Evolutionary conservation across 2,329 filamentous ascomycete genomes (phyloP), one percentile per base, ranked within the genome.

Genomic region (Fusarium gaditjirri): DNA sequence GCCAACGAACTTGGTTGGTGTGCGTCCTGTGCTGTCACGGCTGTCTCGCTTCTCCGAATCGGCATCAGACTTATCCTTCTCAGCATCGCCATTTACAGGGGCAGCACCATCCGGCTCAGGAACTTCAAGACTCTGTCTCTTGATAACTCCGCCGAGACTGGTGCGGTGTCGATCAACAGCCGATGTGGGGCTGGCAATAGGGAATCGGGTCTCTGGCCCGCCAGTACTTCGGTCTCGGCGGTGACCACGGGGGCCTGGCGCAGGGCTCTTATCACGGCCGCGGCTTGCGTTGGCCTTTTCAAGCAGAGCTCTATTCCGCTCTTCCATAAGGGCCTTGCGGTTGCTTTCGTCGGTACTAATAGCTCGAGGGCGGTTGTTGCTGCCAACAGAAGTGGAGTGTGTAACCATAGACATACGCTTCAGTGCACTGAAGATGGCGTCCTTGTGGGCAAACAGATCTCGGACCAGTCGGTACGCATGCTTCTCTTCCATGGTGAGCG

Each of bases 271-370:
- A 35, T 91, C 93, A 54, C 94, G 90, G 78, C 90, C 92, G 57
- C 94, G 90, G 74, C 90, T 83, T 23, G 87, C 86, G 38, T 87
- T 89, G 62, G 85, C 86, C 79, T 91, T 90, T 73, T 90, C 89
- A 50, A 96, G 90, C 69, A 95, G 88, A 55, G 94, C 94, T 69
- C 94, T 91, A 80, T 94, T 93, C 57, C 96, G 91, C 80, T 97
- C 96, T 82, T 98, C 95, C 90, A 97, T 95, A 74, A 97, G 91
- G 47, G 94, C 94, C 78, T 94, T 94, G 67, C 96, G 92, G 82
- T 97, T 97, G 83, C 94, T 97, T 85, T 99, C 96, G 79, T 99
- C 94, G 2, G 94, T 97, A 80, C 94, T 97, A 78, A 98, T 93
- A 35, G 95, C 95, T 52, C 96, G 92, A 29, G 93, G 92, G 44